Base-by-base conservation (phyloP, 805 yeast genomes). In the Tetrapisispora phaffii region DNA sequence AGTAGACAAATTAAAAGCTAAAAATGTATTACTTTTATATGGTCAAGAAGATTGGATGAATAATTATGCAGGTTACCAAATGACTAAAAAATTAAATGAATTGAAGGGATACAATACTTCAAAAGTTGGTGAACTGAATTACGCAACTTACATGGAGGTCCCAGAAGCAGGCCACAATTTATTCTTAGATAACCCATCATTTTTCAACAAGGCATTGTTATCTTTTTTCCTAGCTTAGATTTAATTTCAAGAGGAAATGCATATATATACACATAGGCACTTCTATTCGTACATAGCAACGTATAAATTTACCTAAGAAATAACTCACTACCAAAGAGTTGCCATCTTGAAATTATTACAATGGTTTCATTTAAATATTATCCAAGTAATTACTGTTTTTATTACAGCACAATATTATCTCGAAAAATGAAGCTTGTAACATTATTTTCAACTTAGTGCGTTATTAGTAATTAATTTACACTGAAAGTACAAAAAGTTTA, bases 31-130 rank as follows among this genome's bases (percentile, higher is more conserved):
- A 52, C 47, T 67, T 29, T 38, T 69, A 41, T 85, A 82, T 59
- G 94, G 93, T 0, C 75, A 79, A 50, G 76, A 70, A 50, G 94
- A 85, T 57, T 84, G 85, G 71, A 84, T 83, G 93, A 73, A 78
- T 54, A 61, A 71, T 1, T 70, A 67, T 34, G 82, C 82, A 0
- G 83, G 83, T 1, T 54, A 48, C 34, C 37, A 33, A 40, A 55
- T 52, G 50, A 52, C 47, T 9, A 50, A 54, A 15, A 43, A 45
- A 17, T 46, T 55, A 17, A 50, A 51, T 10, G 28, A 39, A 1
- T 13, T 39, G 10, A 44, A 53, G 21, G 31, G 42, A 12, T 46
- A 48, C 17, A 37, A 34, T 12, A 33, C 12, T 16, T 32, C 37
- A 5, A 35, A 19, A n/a, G 1, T 32, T 20, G 39, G 41, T 3